Base-by-base conservation (phyloP, 768 basidiomycete species). In the Scleroderma bovista region DNA sequence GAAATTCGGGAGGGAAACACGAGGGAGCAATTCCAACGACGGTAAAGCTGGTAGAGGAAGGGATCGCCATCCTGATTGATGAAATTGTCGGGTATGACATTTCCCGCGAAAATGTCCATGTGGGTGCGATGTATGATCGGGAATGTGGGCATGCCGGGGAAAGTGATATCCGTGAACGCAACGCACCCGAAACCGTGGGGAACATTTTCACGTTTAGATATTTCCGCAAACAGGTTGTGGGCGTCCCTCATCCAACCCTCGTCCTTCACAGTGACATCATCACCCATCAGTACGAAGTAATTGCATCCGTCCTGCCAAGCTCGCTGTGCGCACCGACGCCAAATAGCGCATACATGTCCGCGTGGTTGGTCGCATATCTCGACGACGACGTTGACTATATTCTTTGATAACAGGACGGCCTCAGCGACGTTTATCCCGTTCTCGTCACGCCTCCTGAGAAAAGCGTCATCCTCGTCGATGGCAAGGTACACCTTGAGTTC, bases 81-180 rank as follows among this genome's bases (percentile, higher is more conserved):
- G 59, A 81, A 83, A 20, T 63, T 54, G 13, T 75, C 66, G 0
- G 81, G 80, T 13, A 83, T 58, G 20, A 81, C 67, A 11, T 70
- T 60, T 5, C 79, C 78, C 0, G 61, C 50, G 54, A 83, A 83
- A 39, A 80, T 75, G 26, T 80, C 73, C 60, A 83, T 64, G 55
- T 83, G 81, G 0, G 66, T 75, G 22, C 73, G 72, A 50, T 81
- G 78, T 39, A 83, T 44, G 45, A 81, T 67, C 1, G 82, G 81
- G 54, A 82, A 81, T 1, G 80, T 81, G 0, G 79, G 80, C 78
- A 83, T 80, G 0, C 79, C 82, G 0, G 75, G 77, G 55, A 80
- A 83, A 9, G 71, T 67, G 16, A 60, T 65, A 53, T 81, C 79
- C 6, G 73, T 79, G 62, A 83, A 81, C 0, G 79, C 74, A 2